Evolutionary conservation across 2,329 filamentous ascomycete genomes (phyloP), one percentile per base, ranked within the genome.

Genomic region (Cladobotryum protrusum): DNA sequence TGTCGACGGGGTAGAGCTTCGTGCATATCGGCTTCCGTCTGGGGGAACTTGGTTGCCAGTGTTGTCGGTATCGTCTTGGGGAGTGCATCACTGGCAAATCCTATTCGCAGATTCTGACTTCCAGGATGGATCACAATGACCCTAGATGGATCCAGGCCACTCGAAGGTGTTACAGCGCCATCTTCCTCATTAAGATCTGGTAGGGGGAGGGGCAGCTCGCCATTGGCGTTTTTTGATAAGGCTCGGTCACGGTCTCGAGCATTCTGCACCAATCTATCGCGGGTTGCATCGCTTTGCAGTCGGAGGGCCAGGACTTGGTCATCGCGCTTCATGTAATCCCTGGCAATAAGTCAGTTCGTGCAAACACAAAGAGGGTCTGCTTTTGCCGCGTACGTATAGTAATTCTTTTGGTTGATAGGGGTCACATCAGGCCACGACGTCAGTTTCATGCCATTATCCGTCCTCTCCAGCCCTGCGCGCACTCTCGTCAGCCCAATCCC

Each of bases 401-500:
- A 99, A 69, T 99, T 99, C 75, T 99, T 99, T 69, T 99, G 93
- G 67, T 99, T 99, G 71, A 99, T 99, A 61, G 93, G 89, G 40
- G 82, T 79, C 51, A 96, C 84, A 63, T 93, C 86, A 9, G 93
- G 92, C 92, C 93, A 99, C 67, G 80, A 95, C 43, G 90, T 88
- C 64, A 93, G 82, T 65, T 91, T 93, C 86, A 99, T 92, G 72
- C 92, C 91, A 81, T 99, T 99, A 75, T 99, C 93, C 53, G 93
- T 97, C 65, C 92, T 82, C 73, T 95, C 89, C 57, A 99, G 83
- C 57, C 93, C 92, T 96, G 66, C 36, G 37, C 44, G 42, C 19
- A 20, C 9, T 19, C 17, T 52, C 32, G 59, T 65, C 56, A 64
- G 59, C 54, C 54, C 43, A 45, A 47, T n/a, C 54, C 24, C 24